Percentiles rank a stretch among this genome's conserved stretches.
Evolutionary conservation across 2,329 filamentous ascomycete species (phyloP).

Genomic region (Clarireedia sp.): DNA sequence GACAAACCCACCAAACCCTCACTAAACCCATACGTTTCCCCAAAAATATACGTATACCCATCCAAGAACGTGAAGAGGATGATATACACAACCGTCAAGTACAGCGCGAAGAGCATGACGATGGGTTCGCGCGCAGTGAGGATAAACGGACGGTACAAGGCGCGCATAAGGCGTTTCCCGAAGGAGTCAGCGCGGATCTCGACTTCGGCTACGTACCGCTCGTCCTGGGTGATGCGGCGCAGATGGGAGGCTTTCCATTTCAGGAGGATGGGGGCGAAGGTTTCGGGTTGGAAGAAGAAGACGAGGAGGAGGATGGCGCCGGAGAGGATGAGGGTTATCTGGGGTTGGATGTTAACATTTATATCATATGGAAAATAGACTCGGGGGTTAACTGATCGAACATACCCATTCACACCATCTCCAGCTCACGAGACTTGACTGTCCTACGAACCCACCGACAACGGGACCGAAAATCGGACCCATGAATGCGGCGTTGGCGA

Average conservation of each 20-base stretch:
- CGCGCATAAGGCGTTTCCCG: conserved; percentile 52
- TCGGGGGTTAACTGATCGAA: conserved; percentile 25
- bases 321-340: conserved; percentile 42
- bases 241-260: conserved; percentile 44
- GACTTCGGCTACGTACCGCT: conserved; percentile 18
- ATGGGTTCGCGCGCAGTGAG: conserved; percentile 60
- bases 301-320: conserved; percentile 50
- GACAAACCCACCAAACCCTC: conserved; percentile 65
- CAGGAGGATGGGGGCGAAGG: conserved; percentile 50
- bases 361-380: no score
- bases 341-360: no score
- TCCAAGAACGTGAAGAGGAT: conserved; percentile 80
- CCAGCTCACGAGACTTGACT: conserved; percentile 56
- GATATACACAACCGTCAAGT: conserved; percentile 69
- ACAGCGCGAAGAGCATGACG: conserved; percentile 58
- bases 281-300: conserved; percentile 47
- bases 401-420: conserved; percentile 60
- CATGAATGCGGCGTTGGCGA: conserved; percentile 58
- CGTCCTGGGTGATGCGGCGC: conserved; percentile 34
- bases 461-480: conserved; percentile 58
- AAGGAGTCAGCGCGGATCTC: conserved; percentile 37
- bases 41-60: conserved; percentile 75
- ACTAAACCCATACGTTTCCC: conserved; percentile 61
- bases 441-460: conserved; percentile 52
- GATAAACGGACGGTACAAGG: conserved; percentile 32